Conservation (phyloP, 192 early-diverging fungal species). For the Backusella tarrabulga region DNA sequence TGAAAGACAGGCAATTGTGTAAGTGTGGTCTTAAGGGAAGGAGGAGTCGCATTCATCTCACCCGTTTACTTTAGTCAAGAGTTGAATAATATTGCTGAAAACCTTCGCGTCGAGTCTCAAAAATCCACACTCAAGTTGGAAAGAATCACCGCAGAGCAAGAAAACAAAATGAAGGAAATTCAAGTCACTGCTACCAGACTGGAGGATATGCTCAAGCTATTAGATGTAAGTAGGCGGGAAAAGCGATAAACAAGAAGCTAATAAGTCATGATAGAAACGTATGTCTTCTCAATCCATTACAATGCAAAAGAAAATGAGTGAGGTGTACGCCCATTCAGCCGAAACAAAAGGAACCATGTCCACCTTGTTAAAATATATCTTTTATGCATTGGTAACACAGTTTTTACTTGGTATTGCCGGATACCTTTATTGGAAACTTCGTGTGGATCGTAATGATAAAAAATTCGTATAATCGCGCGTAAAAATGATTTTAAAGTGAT, state of each 20-base stretch:
- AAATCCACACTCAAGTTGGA: not conserved
- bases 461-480: constrained; percentile 22
- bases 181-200: not conserved
- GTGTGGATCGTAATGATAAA: constrained; percentile 34
- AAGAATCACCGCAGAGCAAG: constrained; percentile 12
- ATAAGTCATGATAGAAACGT: not conserved
- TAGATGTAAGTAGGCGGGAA: constrained; percentile 17
- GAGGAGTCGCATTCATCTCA: not conserved
- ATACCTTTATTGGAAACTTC: constrained; percentile 33
- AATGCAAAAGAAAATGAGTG: constrained; percentile 18
- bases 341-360: constrained; percentile 27
- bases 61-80: not conserved
- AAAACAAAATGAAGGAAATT: constrained; percentile 12
- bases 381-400: constrained; percentile 30
- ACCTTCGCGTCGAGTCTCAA: not conserved
- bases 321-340: constrained; percentile 14
- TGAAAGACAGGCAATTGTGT: constrained; percentile 1
- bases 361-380: constrained; percentile 17
- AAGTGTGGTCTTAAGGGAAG: not conserved
- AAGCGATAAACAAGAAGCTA: no score
- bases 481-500: not conserved
- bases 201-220: constrained; percentile 4
- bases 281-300: constrained; percentile 13
- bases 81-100: not conserved
- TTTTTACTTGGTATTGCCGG: constrained; percentile 11